phyloP scores from a whole-genome alignment of 345 rosid species.

The Rhodamnia argentea region DNA sequence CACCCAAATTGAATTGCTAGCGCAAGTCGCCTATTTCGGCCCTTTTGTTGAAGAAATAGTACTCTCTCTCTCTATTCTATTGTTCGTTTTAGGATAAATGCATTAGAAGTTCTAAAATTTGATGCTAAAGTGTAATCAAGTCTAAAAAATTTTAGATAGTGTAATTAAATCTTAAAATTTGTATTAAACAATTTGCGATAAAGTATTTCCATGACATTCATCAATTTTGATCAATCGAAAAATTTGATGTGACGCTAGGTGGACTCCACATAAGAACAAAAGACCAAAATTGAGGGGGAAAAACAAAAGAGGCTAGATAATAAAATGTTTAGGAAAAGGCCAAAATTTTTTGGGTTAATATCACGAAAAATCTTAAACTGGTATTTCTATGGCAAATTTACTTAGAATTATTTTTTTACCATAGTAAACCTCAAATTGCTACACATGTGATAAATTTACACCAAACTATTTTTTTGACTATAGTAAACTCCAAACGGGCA shows the following conservation, averaged over 20 bases:
- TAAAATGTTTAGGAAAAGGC: no score
- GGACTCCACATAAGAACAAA: not conserved
- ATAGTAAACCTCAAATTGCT: no score
- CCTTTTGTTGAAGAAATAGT: not conserved
- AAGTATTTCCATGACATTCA: not conserved
- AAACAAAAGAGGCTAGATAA: not conserved
- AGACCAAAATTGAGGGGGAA: not conserved
- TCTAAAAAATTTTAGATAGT: accelerated
- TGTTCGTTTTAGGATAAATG: not conserved
- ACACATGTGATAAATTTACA: no score
- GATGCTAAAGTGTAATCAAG: not conserved
- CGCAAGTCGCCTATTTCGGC: not conserved
- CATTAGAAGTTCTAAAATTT: not conserved
- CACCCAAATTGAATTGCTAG: not conserved
- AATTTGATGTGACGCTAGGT: not conserved
- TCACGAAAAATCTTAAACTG: no score
- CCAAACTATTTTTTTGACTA: no score
- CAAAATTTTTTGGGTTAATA: no score
- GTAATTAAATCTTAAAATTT: not conserved
- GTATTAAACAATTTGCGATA: no score
- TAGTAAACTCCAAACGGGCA: no score
- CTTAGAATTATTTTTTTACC: no score
- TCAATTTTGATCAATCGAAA: not conserved
- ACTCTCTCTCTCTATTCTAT: not conserved
- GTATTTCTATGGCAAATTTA: no score